Evolutionary conservation across 2,329 filamentous ascomycete genomes (phyloP).

Genomic region (Botrytis galanthina): DNA sequence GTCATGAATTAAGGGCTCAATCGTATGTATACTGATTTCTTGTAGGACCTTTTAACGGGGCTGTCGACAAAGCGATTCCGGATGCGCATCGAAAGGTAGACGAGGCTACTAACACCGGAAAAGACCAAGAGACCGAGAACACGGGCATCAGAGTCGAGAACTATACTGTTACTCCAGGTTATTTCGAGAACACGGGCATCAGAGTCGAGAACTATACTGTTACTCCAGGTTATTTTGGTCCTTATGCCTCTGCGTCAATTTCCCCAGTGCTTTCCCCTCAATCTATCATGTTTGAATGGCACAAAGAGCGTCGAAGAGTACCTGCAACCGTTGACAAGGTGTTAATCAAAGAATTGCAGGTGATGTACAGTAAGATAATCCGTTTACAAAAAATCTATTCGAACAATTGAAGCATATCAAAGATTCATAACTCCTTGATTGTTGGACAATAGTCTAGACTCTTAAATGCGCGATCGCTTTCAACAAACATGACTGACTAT

Average conservation of each 20-base stretch:
- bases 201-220: background rate
- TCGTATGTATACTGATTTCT: background rate
- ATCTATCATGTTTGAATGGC: background rate
- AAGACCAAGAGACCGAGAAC: background rate
- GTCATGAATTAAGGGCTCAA: background rate
- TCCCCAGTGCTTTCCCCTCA: background rate
- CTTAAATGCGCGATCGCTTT: background rate
- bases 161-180: no score
- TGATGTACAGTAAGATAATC: background rate
- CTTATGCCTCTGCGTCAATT: background rate
- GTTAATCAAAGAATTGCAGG: background rate
- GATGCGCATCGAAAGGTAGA: background rate
- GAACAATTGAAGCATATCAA: background rate
- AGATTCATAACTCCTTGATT: background rate
- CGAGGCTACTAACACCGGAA: background rate
- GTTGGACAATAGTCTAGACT: background rate
- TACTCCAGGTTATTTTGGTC: background rate
- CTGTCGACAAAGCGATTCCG: background rate
- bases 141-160: background rate
- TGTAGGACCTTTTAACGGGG: background rate
- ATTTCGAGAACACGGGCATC: background rate
- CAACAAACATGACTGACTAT: background rate
- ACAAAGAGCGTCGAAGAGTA: background rate
- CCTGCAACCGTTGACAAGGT: background rate
- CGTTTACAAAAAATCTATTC: no score